Conservation (phyloP, 805 yeast genomes). For the Yarrowia keelungensis region DNA sequence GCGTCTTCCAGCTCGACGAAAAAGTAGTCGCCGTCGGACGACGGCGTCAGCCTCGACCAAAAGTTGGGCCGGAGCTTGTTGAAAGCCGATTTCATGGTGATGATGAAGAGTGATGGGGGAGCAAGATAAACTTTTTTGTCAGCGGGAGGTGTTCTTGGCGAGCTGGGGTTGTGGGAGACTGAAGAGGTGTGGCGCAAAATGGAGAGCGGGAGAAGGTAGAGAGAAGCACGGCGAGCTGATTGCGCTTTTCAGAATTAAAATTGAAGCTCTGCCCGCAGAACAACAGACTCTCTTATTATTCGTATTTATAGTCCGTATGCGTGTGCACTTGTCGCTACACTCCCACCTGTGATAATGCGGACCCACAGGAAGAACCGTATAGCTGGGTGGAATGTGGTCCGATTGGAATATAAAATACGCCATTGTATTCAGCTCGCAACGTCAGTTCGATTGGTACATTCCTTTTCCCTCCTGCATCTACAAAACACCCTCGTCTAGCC, state of each 20-base stretch:
- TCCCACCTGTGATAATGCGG: conserved; percentile 9
- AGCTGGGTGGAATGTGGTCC: background rate
- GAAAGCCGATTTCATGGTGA: conserved; percentile 42
- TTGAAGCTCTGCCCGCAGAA: background rate
- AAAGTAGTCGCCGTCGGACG: conserved; percentile 53
- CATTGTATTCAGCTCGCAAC: background rate
- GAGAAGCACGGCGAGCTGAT: background rate
- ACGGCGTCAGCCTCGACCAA: conserved; percentile 39
- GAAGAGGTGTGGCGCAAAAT: background rate
- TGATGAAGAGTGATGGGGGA: conserved; percentile 1
- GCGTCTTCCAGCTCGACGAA: conserved; percentile 76
- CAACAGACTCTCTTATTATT: background rate
- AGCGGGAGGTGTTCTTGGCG: background rate
- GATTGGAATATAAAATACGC: background rate
- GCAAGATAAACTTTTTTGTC: conserved; percentile 36
- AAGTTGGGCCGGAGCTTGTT: conserved; percentile 42
- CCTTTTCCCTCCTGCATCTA: background rate
- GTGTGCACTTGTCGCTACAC: conserved; percentile 23
- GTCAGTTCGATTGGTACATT: background rate
- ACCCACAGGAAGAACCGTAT: background rate
- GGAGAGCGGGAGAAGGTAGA: background rate
- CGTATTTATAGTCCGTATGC: conserved; percentile 30
- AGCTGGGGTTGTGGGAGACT: background rate
- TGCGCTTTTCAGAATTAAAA: background rate
- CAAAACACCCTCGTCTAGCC: too few species aligned